Percentiles rank a stretch among this genome's conserved stretches.
These are phyloP conservation scores for Lipomyces chichibuensis DNA, from an alignment of 805 yeast species.

Conservation along the genomic window DNA sequence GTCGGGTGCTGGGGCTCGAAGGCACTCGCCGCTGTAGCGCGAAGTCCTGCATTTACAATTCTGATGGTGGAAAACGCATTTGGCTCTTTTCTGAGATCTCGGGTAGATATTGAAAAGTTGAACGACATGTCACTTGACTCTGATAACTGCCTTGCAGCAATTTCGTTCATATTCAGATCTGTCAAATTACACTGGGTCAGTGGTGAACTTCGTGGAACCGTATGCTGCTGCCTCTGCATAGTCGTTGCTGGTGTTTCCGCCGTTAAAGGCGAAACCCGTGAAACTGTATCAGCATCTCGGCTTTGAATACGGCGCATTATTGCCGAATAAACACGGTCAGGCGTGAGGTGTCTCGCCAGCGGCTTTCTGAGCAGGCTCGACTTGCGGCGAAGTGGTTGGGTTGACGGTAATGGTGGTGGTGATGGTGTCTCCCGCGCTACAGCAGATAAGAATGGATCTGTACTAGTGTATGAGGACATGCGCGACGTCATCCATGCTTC, in stretches of 20 bases:
- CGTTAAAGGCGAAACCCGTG: background rate
- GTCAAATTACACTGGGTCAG: background rate
- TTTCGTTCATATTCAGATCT: background rate
- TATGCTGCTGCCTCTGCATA: background rate
- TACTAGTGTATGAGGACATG: constrained; percentile 8
- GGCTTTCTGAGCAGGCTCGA: constrained; percentile 1
- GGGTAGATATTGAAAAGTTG: background rate
- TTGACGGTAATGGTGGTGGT: background rate
- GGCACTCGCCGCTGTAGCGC: constrained; percentile 7
- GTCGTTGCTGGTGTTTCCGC: background rate
- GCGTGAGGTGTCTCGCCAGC: constrained; percentile 1
- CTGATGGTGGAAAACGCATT: constrained; percentile 3
- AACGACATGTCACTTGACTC: background rate
- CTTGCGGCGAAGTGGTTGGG: constrained; percentile 1
- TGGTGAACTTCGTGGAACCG: background rate
- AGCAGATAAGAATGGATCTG: constrained; percentile 4
- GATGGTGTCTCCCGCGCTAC: background rate
- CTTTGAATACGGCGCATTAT: background rate
- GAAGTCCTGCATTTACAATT: background rate
- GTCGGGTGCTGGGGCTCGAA: constrained; percentile 1
- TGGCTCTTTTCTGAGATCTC: background rate
- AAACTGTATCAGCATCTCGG: background rate
- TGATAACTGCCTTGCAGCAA: background rate
- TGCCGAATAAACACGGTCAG: constrained; percentile 2
- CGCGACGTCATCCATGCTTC: constrained; percentile 2